Evolutionary conservation across 768 basidiomycete species (phyloP), one percentile per base, ranked within the genome.

Genomic region (Saitozyma podzolica): DNA sequence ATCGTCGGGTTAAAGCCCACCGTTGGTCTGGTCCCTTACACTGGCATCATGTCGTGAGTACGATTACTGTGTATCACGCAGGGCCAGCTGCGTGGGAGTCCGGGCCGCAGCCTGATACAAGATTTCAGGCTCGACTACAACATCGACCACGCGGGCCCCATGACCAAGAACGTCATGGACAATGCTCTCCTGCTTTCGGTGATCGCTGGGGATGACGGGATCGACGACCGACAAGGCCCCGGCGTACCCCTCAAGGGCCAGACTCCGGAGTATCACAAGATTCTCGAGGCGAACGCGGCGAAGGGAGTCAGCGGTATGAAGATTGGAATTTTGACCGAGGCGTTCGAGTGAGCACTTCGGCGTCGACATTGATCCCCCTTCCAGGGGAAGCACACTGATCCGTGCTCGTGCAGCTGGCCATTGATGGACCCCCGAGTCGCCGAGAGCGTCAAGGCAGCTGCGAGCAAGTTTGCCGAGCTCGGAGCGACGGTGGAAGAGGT

Each of bases 1-100:
- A 73, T 83, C 37, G 82, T 83, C 14, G 83, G 82, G 0, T 62
- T 83, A 57, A 83, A 82, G 62, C 77, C 80, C 1, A 77, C 81
- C 0, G 82, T 78, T 54, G 83, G 83, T 9, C 76, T 84, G 14
- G 81, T 83, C 0, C 83, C 83, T 0, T 83, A 83, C 67, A 83
- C 83, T 1, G 83, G 82, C 5, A 81, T 84, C 20, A 63, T 55
- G 7, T 29, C 29, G 29, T 29, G 29, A 29, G 29, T 29, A 29
- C 29, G 29, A 29, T 2, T 29, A 29, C 29, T 29, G 29, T 29
- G 29, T 29, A 29, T 29, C 29, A 29, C 29, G 29, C 29, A 29
- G 29, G 29, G 29, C 5, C 29, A 29, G 29, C 5, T 29, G 29
- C 29, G 29, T 29, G 29, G 2, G 29, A 5, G 29, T 29, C 2